These are phyloP conservation scores for Lanmaoa rubissima DNA, from an alignment of 768 basidiomycete species.

Conservation along the genomic window DNA sequence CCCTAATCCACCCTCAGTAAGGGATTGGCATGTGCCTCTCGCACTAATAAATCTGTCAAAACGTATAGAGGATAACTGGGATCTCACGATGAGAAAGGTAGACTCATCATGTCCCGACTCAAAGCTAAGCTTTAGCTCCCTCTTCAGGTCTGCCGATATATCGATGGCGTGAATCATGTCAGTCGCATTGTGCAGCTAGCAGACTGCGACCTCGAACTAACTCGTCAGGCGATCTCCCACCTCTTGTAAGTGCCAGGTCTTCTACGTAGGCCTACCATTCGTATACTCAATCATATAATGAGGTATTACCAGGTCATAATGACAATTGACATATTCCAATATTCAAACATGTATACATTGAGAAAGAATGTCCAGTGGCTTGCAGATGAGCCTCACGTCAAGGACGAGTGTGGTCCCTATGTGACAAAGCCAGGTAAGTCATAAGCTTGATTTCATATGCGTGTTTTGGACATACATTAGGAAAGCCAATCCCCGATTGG, in stretches of 20 bases:
- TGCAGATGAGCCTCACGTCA: constrained; percentile 79
- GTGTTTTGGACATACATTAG: constrained; percentile 30
- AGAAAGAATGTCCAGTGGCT: constrained; percentile 86
- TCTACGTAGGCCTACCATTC: background rate
- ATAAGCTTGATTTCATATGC: background rate
- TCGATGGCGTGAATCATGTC: constrained; percentile 92
- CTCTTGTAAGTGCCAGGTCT: constrained; percentile 60
- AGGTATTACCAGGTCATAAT: constrained; percentile 97
- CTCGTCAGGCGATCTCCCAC: constrained; percentile 86
- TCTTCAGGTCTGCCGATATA: constrained; percentile 63
- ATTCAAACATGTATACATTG: constrained; percentile 95
- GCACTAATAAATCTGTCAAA: constrained; percentile 81
- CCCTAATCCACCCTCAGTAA: constrained; percentile 85
- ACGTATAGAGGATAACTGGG: constrained; percentile 90
- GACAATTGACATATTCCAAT: constrained; percentile 97
- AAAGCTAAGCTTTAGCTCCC: background rate
- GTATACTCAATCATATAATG: constrained; percentile 6
- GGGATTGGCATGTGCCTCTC: constrained; percentile 95
- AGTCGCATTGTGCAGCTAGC: constrained; percentile 89
- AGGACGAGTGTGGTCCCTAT: constrained; percentile 89
- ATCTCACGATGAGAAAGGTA: constrained; percentile 89
- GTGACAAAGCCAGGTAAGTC: constrained; percentile 69
- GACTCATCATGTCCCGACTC: background rate
- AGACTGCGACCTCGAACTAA: constrained; percentile 79
- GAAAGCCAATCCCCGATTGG: constrained; percentile 74